Evolutionary conservation across 768 basidiomycete species (phyloP).

Genomic region (Mycena albidolilacea): DNA sequence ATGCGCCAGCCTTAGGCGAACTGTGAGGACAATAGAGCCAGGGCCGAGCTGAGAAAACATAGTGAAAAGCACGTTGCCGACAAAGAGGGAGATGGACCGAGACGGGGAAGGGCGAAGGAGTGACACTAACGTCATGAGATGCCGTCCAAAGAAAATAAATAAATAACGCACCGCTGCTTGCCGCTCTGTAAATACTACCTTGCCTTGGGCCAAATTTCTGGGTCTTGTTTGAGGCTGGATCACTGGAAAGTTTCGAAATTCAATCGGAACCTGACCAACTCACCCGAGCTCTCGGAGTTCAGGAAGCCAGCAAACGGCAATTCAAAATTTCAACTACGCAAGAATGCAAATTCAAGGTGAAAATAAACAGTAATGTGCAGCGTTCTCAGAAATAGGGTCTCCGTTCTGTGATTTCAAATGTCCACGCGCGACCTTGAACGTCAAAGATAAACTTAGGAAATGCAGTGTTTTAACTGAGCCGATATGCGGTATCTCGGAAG

Average conservation of each 20-base stretch:
- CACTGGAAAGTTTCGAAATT: neutral
- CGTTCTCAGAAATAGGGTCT: neutral
- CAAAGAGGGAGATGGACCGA: no score
- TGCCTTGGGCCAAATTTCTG: neutral
- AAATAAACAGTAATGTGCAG: neutral
- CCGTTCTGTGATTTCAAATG: neutral
- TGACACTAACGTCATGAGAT: no score
- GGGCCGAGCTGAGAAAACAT: no score
- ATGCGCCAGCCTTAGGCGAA: no score
- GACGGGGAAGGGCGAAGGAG: no score
- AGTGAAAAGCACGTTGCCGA: no score
- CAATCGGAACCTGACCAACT: neutral
- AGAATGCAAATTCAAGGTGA: neutral
- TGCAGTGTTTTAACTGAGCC: slow-evolving; percentile 7
- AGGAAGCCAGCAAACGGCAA: slow-evolving; percentile 1
- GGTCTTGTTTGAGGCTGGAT: neutral
- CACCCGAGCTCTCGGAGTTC: neutral
- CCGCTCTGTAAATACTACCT: slow-evolving; percentile 1
- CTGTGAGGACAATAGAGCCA: no score
- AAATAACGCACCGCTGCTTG: neutral
- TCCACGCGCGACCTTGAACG: neutral
- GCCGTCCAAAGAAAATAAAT: no score
- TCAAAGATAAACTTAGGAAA: slow-evolving; percentile 1
- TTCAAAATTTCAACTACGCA: neutral
- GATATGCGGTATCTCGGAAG: slow-evolving; percentile 4